Evolutionary conservation across 768 basidiomycete genomes (phyloP), one percentile per base, ranked within the genome.

Genomic region (Imleria badia): DNA sequence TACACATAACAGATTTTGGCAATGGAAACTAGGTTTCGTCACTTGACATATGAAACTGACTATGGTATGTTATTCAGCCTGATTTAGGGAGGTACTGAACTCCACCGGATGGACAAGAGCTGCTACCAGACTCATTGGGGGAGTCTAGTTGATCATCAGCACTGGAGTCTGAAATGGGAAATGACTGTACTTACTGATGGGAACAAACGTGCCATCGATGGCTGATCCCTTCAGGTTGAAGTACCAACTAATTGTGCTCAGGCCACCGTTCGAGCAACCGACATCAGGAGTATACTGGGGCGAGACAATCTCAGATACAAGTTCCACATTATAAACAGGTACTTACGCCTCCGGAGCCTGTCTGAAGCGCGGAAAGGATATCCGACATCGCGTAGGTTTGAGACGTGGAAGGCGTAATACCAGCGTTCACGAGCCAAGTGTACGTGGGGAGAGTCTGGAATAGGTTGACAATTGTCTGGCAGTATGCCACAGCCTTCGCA

Each of bases 371-470:
- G 35, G 76, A 65, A 12, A 76, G 75, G 43, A 90, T 64, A 11
- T 75, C 64, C 14, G 80, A 72, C 17, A 88, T 76, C 0, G 81
- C 81, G 66, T 83, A 84, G 0, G 87, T 88, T 60, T 71, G 65
- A 55, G 69, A 74, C 3, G 74, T 71, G n/a, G 78, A 79, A 13
- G 92, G 92, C 4, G 80, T 81, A 60, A 94, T 93, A 23, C 89
- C 89, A n/a, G 78, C 84, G 20, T 78, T 72, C 14, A 75, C 72
- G 38, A 94, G 83, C 82, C 82, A 91, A 15, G 80, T 75, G 68
- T 83, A 91, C 3, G 91, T 91, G 0, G 89, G 87, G 23, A 92
- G 81, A 10, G 78, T 76, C 81, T 81, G 59, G 75, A 86, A 87
- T 17, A 87, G 68, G 3, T 65, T 72, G 54, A 87, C 85, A 3